Conservation (phyloP, 2,329 filamentous ascomycete genomes). For the Paecilomyces sp. region DNA sequence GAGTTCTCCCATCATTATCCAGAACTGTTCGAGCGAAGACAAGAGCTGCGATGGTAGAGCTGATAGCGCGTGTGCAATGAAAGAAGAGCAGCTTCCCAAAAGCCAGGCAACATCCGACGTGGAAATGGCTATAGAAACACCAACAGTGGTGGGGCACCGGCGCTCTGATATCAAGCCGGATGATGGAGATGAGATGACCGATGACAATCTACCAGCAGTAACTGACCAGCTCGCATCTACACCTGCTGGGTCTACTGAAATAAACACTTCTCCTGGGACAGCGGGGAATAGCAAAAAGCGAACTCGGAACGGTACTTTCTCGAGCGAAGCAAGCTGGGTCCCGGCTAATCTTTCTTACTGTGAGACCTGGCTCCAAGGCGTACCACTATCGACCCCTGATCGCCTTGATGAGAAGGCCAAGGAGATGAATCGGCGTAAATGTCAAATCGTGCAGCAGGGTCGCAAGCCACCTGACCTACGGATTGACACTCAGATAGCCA, state of each 20-base stretch:
- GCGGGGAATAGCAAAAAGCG: conserved; percentile 17
- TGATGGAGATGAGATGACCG: neutral
- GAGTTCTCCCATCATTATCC: neutral
- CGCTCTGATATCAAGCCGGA: neutral
- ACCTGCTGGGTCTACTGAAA: conserved; percentile 4
- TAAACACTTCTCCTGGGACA: conserved; percentile 10
- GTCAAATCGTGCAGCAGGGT: conserved; percentile 29
- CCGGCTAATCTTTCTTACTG: conserved; percentile 30
- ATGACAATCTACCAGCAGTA: neutral
- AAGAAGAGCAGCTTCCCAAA: neutral
- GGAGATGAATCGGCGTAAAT: conserved; percentile 26
- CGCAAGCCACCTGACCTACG: conserved; percentile 4
- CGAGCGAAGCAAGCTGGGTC: conserved; percentile 31
- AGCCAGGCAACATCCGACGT: neutral
- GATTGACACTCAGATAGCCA: conserved; percentile 7
- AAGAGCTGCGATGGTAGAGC: neutral
- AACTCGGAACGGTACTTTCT: conserved; percentile 25
- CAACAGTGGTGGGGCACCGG: neutral
- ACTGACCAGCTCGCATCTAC: conserved; percentile 4
- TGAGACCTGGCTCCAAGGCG: conserved; percentile 30
- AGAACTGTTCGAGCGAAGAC: neutral
- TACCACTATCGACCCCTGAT: conserved; percentile 22
- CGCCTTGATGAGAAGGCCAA: conserved; percentile 16
- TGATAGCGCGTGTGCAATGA: neutral
- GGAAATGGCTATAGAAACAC: neutral